Conservation (phyloP, 768 basidiomycete genomes). For the Pleurotus citrinopileatus region DNA sequence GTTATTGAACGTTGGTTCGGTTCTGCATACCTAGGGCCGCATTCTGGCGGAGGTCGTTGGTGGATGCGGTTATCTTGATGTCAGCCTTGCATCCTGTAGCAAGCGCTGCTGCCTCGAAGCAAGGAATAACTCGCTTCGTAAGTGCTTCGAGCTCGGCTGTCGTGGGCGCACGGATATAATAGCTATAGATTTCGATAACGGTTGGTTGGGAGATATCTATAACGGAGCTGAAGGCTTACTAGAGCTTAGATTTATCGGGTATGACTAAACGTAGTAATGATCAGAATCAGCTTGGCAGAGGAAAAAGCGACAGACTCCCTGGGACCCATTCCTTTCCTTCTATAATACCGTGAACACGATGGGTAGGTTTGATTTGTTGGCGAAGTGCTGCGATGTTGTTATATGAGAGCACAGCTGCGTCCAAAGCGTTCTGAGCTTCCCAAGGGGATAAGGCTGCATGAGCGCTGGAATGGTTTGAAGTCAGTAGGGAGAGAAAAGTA, state of each 20-base stretch:
- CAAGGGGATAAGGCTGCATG: slow-evolving; percentile 71
- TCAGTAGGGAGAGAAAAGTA: background rate
- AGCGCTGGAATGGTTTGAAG: too few relatives aligned
- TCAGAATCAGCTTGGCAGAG: background rate
- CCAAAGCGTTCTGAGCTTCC: slow-evolving; percentile 78
- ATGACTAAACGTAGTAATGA: slow-evolving; percentile 49
- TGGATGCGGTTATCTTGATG: slow-evolving; percentile 28
- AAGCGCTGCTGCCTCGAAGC: slow-evolving; percentile 72
- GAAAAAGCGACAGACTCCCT: slow-evolving; percentile 46
- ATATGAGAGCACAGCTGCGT: slow-evolving; percentile 86
- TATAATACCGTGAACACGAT: slow-evolving; percentile 80
- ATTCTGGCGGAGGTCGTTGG: slow-evolving; percentile 67
- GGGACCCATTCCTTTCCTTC: slow-evolving; percentile 73
- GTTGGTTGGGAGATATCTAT: background rate
- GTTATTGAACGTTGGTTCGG: too few relatives aligned
- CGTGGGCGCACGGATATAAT: slow-evolving; percentile 71
- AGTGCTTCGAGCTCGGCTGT: slow-evolving; percentile 58
- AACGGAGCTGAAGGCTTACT: slow-evolving; percentile 35
- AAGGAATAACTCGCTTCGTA: slow-evolving; percentile 59
- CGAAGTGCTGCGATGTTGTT: slow-evolving; percentile 75
- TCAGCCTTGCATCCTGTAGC: slow-evolving; percentile 63
- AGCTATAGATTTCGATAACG: slow-evolving; percentile 37
- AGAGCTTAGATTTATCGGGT: slow-evolving; percentile 75
- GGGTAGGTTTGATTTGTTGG: slow-evolving; percentile 76
- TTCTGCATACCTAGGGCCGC: slow-evolving; percentile 53